Percentiles rank a stretch among this genome's conserved stretches.
Conservation (phyloP, 2,329 filamentous ascomycete genomes). For the Verruconis gallopava region DNA sequence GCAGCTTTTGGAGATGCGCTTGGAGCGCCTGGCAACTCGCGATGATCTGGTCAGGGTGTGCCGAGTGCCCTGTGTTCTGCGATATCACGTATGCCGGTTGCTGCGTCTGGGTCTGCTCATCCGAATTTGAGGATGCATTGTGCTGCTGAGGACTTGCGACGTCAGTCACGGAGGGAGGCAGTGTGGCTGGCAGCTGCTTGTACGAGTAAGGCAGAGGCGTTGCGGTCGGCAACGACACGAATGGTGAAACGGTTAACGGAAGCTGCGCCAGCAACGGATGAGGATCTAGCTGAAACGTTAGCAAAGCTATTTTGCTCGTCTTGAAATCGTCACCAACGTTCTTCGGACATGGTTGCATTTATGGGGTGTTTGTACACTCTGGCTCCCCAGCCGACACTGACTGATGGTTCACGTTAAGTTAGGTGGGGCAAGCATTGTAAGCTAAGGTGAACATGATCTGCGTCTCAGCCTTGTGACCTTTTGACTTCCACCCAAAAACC, state of each 20-base stretch:
- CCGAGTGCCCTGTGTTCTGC: slow-evolving; percentile 57
- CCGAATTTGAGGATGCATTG: slow-evolving; percentile 42
- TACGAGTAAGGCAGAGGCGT: slow-evolving; percentile 93
- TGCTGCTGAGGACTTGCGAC: slow-evolving; percentile 50
- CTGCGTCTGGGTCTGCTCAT: slow-evolving; percentile 19
- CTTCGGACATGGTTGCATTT: slow-evolving; percentile 22
- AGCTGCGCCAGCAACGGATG: slow-evolving; percentile 87
- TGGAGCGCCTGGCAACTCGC: slow-evolving; percentile 68
- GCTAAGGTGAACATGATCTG: too few relatives aligned
- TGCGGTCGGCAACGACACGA: slow-evolving; percentile 77
- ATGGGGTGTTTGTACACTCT: slow-evolving; percentile 1
- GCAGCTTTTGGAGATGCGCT: slow-evolving; percentile 57
- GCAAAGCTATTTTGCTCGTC: background rate
- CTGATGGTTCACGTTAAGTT: background rate
- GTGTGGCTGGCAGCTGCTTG: slow-evolving; percentile 73
- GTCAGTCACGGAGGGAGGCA: slow-evolving; percentile 57
- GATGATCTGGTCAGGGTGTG: slow-evolving; percentile 77
- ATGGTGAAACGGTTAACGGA: slow-evolving; percentile 85
- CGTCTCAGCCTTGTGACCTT: background rate
- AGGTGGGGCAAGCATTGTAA: background rate
- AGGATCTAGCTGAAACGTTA: slow-evolving; percentile 31
- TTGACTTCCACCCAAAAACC: background rate
- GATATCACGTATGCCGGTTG: slow-evolving; percentile 61
- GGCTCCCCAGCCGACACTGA: background rate
- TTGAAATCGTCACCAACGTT: slow-evolving; percentile 18